Base-by-base conservation (phyloP, 140 eudicot genomes). In the Ambrosia hybrid region DNA sequence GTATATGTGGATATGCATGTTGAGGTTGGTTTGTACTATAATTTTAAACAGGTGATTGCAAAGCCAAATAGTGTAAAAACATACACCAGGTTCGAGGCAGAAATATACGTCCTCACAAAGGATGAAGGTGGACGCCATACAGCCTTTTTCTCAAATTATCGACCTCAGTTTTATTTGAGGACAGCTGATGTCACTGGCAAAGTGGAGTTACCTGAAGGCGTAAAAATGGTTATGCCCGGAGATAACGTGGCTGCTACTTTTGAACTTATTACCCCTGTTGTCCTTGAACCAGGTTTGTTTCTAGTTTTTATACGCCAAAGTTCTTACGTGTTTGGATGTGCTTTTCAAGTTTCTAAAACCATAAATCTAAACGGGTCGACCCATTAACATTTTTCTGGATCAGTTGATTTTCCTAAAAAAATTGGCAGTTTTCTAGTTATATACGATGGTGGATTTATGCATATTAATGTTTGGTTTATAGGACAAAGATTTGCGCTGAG, bases 211-310 rank as follows among this genome's bases (percentile, higher is more conserved):
- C 97, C 97, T 4, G 95, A 87, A 75, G 75, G 76, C 62, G 90
- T 90, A 5, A 90, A 88, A 86, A 90, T 90, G 97, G 92, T 90
- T 70, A 87, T 90, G 90, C 97, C 97, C 3, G 92, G 97, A 59
- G 97, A 90, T 81, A 88, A 87, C 60, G 92, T 90, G 68, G 88
- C 97, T 72, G 97, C 97, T 68, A 66, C 72, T 55, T 90, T 90
- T 63, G 92, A 90, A 81, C 87, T 88, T 57, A 85, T 82, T n/a
- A 53, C 77, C 34, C 88, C 97, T 4, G 88, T 88, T 67, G 90
- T 94, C 58, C 88, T 91, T 9, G 92, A 88, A 75, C 72, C 84
- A 83, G 97, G 92, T 89, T 17, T 11, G 74, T 74, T 5, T 26
- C 33, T 49, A 9, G 14, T 49, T 49, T 13, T 49, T 13, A 26